Conservation (phyloP, 208 protist species). For the Leishmania mexicana region DNA sequence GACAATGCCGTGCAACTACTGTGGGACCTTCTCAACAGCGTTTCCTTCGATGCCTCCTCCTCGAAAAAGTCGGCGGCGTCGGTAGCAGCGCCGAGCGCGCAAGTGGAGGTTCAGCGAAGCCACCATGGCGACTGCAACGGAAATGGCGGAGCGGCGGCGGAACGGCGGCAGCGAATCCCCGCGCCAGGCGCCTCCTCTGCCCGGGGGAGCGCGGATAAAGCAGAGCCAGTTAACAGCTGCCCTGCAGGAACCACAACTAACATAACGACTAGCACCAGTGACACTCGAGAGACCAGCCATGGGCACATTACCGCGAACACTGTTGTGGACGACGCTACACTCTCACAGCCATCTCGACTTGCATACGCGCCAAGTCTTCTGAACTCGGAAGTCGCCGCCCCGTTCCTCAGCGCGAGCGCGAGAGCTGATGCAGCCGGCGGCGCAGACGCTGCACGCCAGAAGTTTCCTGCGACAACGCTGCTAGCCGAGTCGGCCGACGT, state of each 20-base stretch:
- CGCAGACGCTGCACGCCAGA: neutral
- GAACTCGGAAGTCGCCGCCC: neutral
- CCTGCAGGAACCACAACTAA: neutral
- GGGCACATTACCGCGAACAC: neutral
- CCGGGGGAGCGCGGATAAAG: neutral
- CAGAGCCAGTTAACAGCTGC: neutral
- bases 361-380: neutral
- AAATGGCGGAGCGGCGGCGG: neutral
- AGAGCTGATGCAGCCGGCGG: neutral
- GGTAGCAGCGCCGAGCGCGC: neutral
- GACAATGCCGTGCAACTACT: constrained; percentile 13
- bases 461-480: neutral
- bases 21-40: constrained; percentile 2
- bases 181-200: neutral
- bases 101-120: neutral
- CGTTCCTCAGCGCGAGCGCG: neutral
- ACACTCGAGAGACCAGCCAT: neutral
- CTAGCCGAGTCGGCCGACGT: neutral
- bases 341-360: neutral
- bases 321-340: neutral
- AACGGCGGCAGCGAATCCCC: neutral
- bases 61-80: neutral
- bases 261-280: neutral
- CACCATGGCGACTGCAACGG: neutral
- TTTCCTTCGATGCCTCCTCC: neutral